Percentiles rank a stretch among this genome's conserved stretches.
These are phyloP conservation scores for Penicillium robsamsonii DNA, from an alignment of 495 filamentous ascomycete species.

Conservation along the genomic window DNA sequence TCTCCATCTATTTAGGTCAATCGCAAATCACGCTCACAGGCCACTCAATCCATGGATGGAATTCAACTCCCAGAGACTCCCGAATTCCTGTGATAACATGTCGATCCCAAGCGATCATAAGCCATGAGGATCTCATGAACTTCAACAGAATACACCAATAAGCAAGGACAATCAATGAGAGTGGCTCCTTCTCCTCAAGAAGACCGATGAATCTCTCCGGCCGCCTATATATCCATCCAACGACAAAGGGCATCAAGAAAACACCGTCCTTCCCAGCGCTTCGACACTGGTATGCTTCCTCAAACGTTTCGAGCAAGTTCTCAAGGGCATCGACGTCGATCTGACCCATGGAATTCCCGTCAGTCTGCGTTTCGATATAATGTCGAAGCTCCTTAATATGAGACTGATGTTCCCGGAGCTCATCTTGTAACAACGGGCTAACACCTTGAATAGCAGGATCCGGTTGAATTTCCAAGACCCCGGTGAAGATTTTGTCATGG, in stretches of 20 bases:
- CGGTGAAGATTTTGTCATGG: slow-evolving; percentile 29
- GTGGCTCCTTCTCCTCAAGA: slow-evolving; percentile 34
- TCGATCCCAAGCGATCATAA: slow-evolving; percentile 38
- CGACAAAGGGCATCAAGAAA: slow-evolving; percentile 26
- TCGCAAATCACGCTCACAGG: slow-evolving; percentile 14
- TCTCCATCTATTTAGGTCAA: not conserved
- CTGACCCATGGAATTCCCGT: not conserved
- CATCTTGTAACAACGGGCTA: slow-evolving; percentile 13
- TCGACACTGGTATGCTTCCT: slow-evolving; percentile 22
- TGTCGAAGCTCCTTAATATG: slow-evolving; percentile 17
- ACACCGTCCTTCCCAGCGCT: slow-evolving; percentile 15
- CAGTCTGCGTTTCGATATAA: slow-evolving; percentile 16
- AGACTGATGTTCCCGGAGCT: slow-evolving; percentile 19
- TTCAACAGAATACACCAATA: slow-evolving; percentile 41
- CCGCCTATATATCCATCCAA: slow-evolving; percentile 41
- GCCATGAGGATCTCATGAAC: slow-evolving; percentile 37
- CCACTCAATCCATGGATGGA: slow-evolving; percentile 36
- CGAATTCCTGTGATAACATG: slow-evolving; percentile 38
- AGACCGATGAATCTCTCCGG: slow-evolving; percentile 30
- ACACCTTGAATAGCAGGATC: slow-evolving; percentile 8
- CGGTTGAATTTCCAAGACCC: slow-evolving; percentile 22
- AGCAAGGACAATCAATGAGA: slow-evolving; percentile 39
- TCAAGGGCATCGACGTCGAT: slow-evolving; percentile 19
- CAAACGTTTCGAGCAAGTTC: slow-evolving; percentile 19
- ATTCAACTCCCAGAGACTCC: slow-evolving; percentile 20